A percentile compares a stretch with the other conserved stretches of the same genome.
These are phyloP conservation scores for Mesotaenium endlicherianum DNA, from an alignment of 139 green algal genomes.

Conservation along the genomic window DNA sequence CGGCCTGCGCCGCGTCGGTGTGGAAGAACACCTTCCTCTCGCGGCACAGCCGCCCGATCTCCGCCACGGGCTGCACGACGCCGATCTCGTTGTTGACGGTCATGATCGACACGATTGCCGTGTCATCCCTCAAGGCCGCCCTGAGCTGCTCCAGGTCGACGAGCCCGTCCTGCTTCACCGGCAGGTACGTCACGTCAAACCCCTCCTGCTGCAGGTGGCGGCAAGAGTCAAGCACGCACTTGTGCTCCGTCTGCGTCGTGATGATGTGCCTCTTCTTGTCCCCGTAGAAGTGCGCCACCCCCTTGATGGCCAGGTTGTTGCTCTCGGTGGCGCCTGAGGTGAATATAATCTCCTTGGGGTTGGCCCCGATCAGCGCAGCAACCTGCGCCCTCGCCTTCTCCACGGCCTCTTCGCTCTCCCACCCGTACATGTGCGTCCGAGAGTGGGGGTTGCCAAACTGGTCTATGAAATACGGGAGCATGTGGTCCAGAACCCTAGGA, in stretches of 20 bases:
- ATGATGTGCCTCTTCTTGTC: slow-evolving; percentile 96
- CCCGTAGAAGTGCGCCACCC: slow-evolving; percentile 87
- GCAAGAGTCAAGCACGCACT: slow-evolving; percentile 97
- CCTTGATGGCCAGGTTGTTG: slow-evolving; percentile 98
- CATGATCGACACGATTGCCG: slow-evolving; percentile 91
- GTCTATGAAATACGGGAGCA: slow-evolving; percentile 93
- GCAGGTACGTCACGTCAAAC: slow-evolving; percentile 88
- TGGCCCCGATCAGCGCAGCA: slow-evolving; percentile 80
- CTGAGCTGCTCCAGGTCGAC: slow-evolving; percentile 79
- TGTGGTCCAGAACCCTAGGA: slow-evolving; percentile 90
- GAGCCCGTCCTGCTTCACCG: slow-evolving; percentile 82
- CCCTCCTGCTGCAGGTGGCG: slow-evolving; percentile 81
- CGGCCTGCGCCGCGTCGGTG: slow-evolving; percentile 75
- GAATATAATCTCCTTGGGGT: slow-evolving; percentile 98
- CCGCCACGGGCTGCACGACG: slow-evolving; percentile 76
- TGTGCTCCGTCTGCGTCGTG: slow-evolving; percentile 95
- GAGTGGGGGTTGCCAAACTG: slow-evolving; percentile 97
- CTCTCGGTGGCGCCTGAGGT: slow-evolving; percentile 94
- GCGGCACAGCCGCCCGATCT: slow-evolving; percentile 87
- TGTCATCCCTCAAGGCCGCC: slow-evolving; percentile 80
- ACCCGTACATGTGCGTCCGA: slow-evolving; percentile 93
- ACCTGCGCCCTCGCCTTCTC: slow-evolving; percentile 84
- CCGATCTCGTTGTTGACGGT: slow-evolving; percentile 99
- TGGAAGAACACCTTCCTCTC: slow-evolving; percentile 88
- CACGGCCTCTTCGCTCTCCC: slow-evolving; percentile 92